Evolutionary conservation across 2,329 filamentous ascomycete species (phyloP), one percentile per base, ranked within the genome.

Genomic region (Microsporum audouinii): DNA sequence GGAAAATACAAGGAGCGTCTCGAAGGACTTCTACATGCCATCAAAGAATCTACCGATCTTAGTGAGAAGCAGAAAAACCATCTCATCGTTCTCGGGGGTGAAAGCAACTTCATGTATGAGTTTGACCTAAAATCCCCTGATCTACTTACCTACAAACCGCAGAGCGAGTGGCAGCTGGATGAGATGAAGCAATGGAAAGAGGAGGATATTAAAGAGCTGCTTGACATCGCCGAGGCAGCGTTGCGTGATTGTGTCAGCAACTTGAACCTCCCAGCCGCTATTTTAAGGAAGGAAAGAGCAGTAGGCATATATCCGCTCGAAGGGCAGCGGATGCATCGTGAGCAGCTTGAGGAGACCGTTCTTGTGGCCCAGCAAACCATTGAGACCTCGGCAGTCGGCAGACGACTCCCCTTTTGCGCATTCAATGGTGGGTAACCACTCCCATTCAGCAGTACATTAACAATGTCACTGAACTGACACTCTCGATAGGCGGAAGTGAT

Each of bases 271-370:
- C 86, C 89, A 0, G 94, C 91, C 6, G 79, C 80, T 0, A 79
- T 97, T 5, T 80, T 97, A 61, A 86, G 94, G 63, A 99, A 99
- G 76, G 88, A 95, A 70, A 85, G 92, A 23, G 88, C 89, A 5
- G 88, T 92, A 0, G 89, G 89, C 64, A 87, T 92, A 68, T 82
- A 89, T 63, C 87, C 87, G 1, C 74, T 82, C 0, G 76, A 84
- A 1, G 80, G 82, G 1, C 78, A 82, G 17, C 86, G 85, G 60
- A 90, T 96, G 69, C 84, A 87, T 34, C 85, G 94, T 17, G 94
- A 99, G 76, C 88, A 88, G 62, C 83, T 99, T 17, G 94, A 99
- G 73, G 94, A 99, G 77, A 96, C 92, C 0, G 94, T 99, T 0
- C 80, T 99, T 8, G 90, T 95, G 1, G 89, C 94, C 17, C 92